A percentile compares a stretch with the other conserved stretches of the same genome.
phyloP scores from a whole-genome alignment of 2,329 filamentous ascomycete genomes.

The Alternaria viburni region DNA sequence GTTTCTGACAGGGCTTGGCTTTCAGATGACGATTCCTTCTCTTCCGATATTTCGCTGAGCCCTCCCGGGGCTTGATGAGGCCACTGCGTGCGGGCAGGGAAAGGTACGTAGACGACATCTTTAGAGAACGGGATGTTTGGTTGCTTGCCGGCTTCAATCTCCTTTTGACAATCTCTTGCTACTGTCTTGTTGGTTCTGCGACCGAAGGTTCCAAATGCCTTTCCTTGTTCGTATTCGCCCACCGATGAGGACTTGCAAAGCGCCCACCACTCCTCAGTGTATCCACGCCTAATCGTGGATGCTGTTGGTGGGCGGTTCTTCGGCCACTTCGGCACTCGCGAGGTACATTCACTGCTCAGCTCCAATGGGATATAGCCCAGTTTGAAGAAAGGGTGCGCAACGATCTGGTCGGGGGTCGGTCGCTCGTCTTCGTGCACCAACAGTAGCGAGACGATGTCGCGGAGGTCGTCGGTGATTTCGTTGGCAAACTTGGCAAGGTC shows the following conservation, averaged over 20 bases:
- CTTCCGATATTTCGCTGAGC: conserved; percentile 49
- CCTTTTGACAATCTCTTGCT: conserved; percentile 57
- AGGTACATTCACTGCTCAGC: conserved; percentile 55
- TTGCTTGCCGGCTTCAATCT: conserved; percentile 55
- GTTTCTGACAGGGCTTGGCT: conserved; percentile 52
- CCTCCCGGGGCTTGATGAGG: conserved; percentile 39
- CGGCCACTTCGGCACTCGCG: conserved; percentile 55
- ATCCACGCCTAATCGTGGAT: conserved; percentile 54
- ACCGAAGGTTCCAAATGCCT: conserved; percentile 55
- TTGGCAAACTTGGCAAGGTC: conserved; percentile 68
- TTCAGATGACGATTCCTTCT: conserved; percentile 49
- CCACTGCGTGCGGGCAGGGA: conserved; percentile 49
- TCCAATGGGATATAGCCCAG: conserved; percentile 72
- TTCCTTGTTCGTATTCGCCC: conserved; percentile 55
- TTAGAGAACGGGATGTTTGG: conserved; percentile 58
- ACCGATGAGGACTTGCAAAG: conserved; percentile 60
- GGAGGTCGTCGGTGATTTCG: conserved; percentile 75
- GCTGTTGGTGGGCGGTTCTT: conserved; percentile 53
- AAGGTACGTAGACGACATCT: conserved; percentile 57
- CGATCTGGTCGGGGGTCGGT: conserved; percentile 77
- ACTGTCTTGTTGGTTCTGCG: conserved; percentile 57
- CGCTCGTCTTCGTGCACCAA: conserved; percentile 76
- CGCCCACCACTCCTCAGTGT: conserved; percentile 58
- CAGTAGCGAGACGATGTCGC: conserved; percentile 78
- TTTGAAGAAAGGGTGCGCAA: conserved; percentile 80